phyloP scores from a whole-genome alignment of 768 basidiomycete genomes.

The Pleurotus tuoliensis region DNA sequence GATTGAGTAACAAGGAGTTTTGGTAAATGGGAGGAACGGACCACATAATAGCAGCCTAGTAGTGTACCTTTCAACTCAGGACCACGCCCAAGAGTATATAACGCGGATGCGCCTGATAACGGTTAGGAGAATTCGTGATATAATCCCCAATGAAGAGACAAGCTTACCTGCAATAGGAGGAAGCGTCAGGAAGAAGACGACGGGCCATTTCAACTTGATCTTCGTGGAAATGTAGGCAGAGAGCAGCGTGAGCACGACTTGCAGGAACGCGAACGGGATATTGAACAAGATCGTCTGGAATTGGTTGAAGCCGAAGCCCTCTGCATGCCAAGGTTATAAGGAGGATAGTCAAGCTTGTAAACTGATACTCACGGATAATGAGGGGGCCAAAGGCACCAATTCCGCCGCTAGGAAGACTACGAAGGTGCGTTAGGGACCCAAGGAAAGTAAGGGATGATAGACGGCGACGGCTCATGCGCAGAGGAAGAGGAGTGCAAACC shows the following conservation, averaged over 20 bases:
- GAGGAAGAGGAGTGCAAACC: constrained; percentile 37
- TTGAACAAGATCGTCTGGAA: constrained; percentile 44
- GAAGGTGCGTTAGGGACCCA: background rate
- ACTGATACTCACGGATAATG: constrained; percentile 28
- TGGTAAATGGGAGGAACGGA: constrained; percentile 12
- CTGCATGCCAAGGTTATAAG: constrained; percentile 9
- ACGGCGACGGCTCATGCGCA: constrained; percentile 26
- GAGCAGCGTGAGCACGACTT: constrained; percentile 32
- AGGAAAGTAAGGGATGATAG: background rate
- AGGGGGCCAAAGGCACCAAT: constrained; percentile 41
- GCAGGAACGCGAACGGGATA: constrained; percentile 41
- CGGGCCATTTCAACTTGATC: constrained; percentile 36
- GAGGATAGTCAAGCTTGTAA: background rate
- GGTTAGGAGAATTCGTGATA: background rate
- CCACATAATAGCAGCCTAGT: constrained; percentile 36
- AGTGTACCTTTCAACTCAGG: constrained; percentile 23
- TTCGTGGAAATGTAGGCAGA: constrained; percentile 31
- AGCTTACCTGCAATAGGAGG: constrained; percentile 33
- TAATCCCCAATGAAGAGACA: background rate
- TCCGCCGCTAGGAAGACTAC: constrained; percentile 33
- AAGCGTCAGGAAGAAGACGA: constrained; percentile 30
- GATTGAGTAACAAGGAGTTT: background rate
- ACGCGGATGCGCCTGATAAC: constrained; percentile 20
- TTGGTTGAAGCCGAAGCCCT: constrained; percentile 38
- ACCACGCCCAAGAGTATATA: constrained; percentile 29